Base-by-base conservation (phyloP, 1,139 yeast genomes). In the Pichia sp. region DNA sequence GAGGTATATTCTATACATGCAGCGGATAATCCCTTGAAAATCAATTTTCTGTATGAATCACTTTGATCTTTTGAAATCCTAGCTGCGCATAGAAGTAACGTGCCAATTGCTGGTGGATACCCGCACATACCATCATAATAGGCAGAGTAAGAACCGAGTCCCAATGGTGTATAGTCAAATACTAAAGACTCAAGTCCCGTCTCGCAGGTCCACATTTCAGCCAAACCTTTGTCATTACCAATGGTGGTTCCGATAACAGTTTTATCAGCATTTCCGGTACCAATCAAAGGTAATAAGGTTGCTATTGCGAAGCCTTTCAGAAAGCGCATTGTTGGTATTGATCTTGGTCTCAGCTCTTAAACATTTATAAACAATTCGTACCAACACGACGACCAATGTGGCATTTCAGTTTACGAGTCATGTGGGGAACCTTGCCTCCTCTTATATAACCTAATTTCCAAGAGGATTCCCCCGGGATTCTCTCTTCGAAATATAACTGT, bases 31-130 rank as follows among this genome's bases (percentile, higher is more conserved):
- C 34, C 27, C 9, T 48, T 37, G 23, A 35, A 44, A n/a, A 49
- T 16, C 11, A 22, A 32, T 8, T 42, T 26, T 7, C 40, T 32
- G 22, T 45, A 20, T 3, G 29, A 26, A 1, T 42, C 37, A 6
- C 35, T 30, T 25, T 41, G 45, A 20, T 39, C 37, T 6, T 38
- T 40, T 4, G 49, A 34, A 15, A 42, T 14, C 6, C 38, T 41
- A 6, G 42, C 39, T 6, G 49, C 37, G 41, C 62, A 58, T 6
- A 48, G 15, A 26, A 58, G 33, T 10, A 53, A 28, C 0, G 55
- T 40, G 6, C 59, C 59, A 20, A 50, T 29, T 11, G 47, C 49
- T 3, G 58, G 54, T 11, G 51, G 51, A 35, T 55, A 49, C 7
- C 35, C 39, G 36, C 54, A 50, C 20, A 38, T 22, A 5, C 33